These are phyloP conservation scores for Marchantia polymorpha DNA, from an alignment of 225 moss, liverwort and hornwort genomes.

Conservation along the genomic window DNA sequence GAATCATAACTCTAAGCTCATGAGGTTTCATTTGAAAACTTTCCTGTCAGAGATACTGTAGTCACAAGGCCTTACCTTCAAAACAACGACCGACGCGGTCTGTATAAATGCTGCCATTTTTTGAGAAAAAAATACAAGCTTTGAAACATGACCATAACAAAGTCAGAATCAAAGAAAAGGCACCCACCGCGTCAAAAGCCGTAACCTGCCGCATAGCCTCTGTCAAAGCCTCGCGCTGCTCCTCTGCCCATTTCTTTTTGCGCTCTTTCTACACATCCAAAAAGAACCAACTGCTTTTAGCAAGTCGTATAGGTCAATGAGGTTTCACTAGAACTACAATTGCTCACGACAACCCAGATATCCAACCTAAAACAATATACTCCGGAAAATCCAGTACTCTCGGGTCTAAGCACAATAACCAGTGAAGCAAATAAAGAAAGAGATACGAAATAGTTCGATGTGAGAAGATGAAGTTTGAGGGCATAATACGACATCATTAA, in stretches of 20 bases:
- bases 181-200: slow-evolving; percentile 78
- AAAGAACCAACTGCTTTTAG: neutral
- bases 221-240: slow-evolving; percentile 70
- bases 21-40: too few relatives aligned
- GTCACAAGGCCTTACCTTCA: too few relatives aligned
- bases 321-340: neutral
- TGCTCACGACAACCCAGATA: neutral
- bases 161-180: too few relatives aligned
- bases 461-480: neutral
- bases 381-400: neutral
- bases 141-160: too few relatives aligned
- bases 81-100: too few relatives aligned
- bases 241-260: slow-evolving; percentile 86
- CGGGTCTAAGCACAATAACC: neutral
- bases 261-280: slow-evolving; percentile 60
- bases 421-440: neutral
- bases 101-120: too few relatives aligned
- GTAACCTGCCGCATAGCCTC: slow-evolving; percentile 72
- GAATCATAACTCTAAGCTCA: too few relatives aligned
- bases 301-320: neutral
- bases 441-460: neutral
- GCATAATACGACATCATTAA: neutral
- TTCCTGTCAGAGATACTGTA: too few relatives aligned
- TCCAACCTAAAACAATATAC: neutral
- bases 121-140: too few relatives aligned